phyloP scores from a whole-genome alignment of 1,139 yeast species.

The Pichia sp. region DNA sequence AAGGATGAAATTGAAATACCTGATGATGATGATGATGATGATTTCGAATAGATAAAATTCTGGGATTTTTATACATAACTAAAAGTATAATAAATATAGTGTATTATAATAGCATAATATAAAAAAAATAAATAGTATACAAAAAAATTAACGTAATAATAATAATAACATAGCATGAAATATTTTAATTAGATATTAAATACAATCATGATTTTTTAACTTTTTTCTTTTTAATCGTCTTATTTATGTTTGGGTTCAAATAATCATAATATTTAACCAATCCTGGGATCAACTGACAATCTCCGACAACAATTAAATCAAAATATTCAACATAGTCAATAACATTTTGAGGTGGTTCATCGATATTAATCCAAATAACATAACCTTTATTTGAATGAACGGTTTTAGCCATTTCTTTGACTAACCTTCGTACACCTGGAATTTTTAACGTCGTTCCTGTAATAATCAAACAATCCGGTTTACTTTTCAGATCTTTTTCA shows the following conservation, averaged over 20 bases:
- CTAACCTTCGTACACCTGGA: constrained; percentile 77
- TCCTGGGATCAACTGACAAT: constrained; percentile 46
- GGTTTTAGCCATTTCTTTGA: constrained; percentile 59
- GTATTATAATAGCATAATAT: neutral
- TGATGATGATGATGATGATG: constrained; percentile 34
- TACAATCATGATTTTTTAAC: neutral
- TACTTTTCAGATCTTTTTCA: constrained; percentile 54
- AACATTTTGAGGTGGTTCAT: constrained; percentile 43
- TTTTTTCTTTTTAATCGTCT: neutral
- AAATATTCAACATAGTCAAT: constrained; percentile 46
- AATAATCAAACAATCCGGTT: constrained; percentile 71
- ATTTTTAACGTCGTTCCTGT: constrained; percentile 85
- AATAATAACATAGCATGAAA: neutral
- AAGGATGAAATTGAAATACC: constrained; percentile 57
- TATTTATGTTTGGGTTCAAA: neutral
- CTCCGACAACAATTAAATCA: constrained; percentile 52
- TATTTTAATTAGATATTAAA: neutral
- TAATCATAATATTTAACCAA: constrained; percentile 22
- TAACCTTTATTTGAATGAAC: constrained; percentile 56
- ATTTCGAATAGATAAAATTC: neutral
- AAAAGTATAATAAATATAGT: neutral
- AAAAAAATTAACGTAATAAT: neutral
- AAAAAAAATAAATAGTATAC: neutral
- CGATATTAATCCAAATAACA: constrained; percentile 52
- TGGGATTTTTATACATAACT: neutral